phyloP scores from a whole-genome alignment of 192 early-diverging fungal genomes.

The Rhizophagus prolifer region DNA sequence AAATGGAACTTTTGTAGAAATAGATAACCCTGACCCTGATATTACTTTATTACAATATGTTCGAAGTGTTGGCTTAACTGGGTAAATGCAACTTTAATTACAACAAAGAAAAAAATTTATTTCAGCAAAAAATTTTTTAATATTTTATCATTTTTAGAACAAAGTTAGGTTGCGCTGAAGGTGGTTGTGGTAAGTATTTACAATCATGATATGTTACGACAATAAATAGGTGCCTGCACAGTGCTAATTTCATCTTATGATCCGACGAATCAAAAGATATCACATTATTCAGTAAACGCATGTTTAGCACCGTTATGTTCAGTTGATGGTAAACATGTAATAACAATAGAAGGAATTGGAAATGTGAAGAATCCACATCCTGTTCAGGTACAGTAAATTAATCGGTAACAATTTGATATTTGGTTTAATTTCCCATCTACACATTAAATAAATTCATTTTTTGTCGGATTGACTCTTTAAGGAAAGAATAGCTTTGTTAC shows the following conservation, averaged over 20 bases:
- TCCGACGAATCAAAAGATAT: slow-evolving; percentile 29
- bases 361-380: slow-evolving; percentile 67
- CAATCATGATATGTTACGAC: background rate
- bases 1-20: slow-evolving; percentile 54
- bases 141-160: slow-evolving; percentile 39
- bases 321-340: slow-evolving; percentile 72
- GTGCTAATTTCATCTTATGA: slow-evolving; percentile 66
- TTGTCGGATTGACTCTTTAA: background rate
- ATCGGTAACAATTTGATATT: too few species aligned
- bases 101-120: background rate
- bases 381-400: slow-evolving; percentile 58
- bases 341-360: slow-evolving; percentile 79
- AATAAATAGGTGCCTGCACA: slow-evolving; percentile 61
- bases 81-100: slow-evolving; percentile 18
- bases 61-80: slow-evolving; percentile 60
- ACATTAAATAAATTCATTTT: background rate
- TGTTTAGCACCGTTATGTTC: slow-evolving; percentile 72
- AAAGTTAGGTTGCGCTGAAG: slow-evolving; percentile 82
- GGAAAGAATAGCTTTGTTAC: slow-evolving; percentile 29
- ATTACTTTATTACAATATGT: slow-evolving; percentile 67
- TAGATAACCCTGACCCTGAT: slow-evolving; percentile 62
- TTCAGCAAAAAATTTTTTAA: background rate
- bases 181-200: slow-evolving; percentile 58
- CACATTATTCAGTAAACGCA: slow-evolving; percentile 53
- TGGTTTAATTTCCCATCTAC: background rate